Evolutionary conservation across 495 filamentous ascomycete species (phyloP), one percentile per base, ranked within the genome.

Genomic region (Penicillium paradoxum): DNA sequence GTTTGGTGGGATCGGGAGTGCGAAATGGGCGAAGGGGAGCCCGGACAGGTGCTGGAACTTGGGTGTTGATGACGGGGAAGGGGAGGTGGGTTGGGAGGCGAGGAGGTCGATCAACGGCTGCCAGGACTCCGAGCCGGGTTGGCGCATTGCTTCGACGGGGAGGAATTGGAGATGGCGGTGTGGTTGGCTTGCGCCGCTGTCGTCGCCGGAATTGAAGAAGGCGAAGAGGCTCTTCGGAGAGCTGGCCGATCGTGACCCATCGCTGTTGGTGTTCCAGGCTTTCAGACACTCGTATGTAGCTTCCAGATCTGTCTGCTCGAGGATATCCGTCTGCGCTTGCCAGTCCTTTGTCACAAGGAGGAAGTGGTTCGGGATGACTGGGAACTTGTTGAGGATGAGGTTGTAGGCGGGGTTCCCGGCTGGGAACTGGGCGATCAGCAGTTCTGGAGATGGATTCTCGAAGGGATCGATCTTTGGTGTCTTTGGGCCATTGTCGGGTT

Each of bases 81-180:
- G 13, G 17, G 62, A 54, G 10, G 53, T 19, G 14, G 53, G 51
- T 52, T 64, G 62, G 11, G 63, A 45, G 13, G 64, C 48, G 27
- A 73, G 30, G 14, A 58, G 38, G 48, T 84, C 83, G 15, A 83
- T 81, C 19, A 90, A 63, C 1, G 86, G 73, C n/a, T 56, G 48
- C 81, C 81, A 83, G 44, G 40, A 47, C 1, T 63, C 58, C 29
- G 49, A 64, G 33, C 79, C 58, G 1, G 73, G 81, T 19, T 74
- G 75, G 24, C 67, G 70, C 87, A 91, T 91, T 5, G 75, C 68
- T 41, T 83, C 79, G 0, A 90, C 77, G 0, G 87, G 86, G 2
- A 92, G 70, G 29, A 95, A 82, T 63, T 95, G 89, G 3, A 95
- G 53, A 59, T 95, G 89, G 15, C 89, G 71, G 67, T 92, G 89